These are phyloP conservation scores for Mycena venus DNA, from an alignment of 768 basidiomycete species.

Conservation along the genomic window DNA sequence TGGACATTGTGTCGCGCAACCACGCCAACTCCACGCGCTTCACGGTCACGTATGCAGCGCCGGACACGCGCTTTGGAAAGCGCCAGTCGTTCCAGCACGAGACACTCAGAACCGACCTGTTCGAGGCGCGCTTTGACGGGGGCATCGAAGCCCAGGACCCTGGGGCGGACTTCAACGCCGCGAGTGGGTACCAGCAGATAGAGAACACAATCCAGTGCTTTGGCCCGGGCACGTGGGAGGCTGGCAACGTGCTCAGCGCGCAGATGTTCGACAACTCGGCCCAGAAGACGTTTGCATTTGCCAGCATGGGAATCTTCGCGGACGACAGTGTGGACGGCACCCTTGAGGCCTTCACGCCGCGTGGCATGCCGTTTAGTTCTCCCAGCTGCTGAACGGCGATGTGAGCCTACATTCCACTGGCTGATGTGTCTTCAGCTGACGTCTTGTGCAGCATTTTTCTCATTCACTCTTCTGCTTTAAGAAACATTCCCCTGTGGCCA, in stretches of 20 bases:
- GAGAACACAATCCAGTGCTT: background rate
- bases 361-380: background rate
- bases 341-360: constrained; percentile 3
- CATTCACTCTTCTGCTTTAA: background rate
- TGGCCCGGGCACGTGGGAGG: background rate
- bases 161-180: constrained; percentile 8
- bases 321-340: constrained; percentile 1
- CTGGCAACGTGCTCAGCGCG: background rate
- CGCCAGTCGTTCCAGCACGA: constrained; percentile 9
- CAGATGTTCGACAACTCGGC: constrained; percentile 6
- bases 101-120: constrained; percentile 4
- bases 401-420: background rate
- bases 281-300: background rate
- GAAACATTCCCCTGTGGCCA: background rate
- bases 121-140: constrained; percentile 6
- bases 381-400: background rate
- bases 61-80: background rate
- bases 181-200: constrained; percentile 7
- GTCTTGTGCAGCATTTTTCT: background rate
- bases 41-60: background rate
- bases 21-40: constrained; percentile 3
- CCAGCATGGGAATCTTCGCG: background rate
- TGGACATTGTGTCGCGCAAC: constrained; percentile 3
- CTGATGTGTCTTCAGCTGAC: background rate
- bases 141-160: background rate